These are phyloP conservation scores for Aureobasidium uvarum DNA, from an alignment of 2,329 filamentous ascomycete species.

Conservation along the genomic window DNA sequence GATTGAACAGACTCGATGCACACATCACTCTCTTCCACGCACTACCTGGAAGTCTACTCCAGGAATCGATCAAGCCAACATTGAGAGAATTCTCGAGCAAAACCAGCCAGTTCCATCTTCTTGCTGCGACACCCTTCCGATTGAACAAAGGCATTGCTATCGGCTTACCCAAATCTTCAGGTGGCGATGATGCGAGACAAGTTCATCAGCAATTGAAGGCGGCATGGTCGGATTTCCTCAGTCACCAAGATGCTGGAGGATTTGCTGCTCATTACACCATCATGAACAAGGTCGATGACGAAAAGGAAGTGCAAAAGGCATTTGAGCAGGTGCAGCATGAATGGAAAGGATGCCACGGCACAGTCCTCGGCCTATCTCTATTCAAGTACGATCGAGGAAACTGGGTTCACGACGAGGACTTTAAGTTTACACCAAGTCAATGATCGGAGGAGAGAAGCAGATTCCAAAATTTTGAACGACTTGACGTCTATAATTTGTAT, in stretches of 20 bases:
- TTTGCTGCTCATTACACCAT: slow-evolving; percentile 48
- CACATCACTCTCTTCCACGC: slow-evolving; percentile 50
- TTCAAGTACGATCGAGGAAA: slow-evolving; percentile 46
- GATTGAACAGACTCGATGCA: slow-evolving; percentile 45
- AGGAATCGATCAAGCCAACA: slow-evolving; percentile 38
- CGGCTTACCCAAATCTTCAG: slow-evolving; percentile 37
- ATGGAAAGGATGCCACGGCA: slow-evolving; percentile 39
- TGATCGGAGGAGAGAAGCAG: neutral
- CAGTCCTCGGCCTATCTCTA: slow-evolving; percentile 42
- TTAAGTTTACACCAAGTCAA: slow-evolving; percentile 35
- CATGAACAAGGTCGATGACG: slow-evolving; percentile 50
- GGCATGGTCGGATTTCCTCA: slow-evolving; percentile 43
- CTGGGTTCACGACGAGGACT: slow-evolving; percentile 44
- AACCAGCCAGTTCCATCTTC: slow-evolving; percentile 41
- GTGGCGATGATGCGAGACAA: slow-evolving; percentile 35
- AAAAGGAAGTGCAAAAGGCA: slow-evolving; percentile 40
- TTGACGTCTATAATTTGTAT: slow-evolving; percentile 13
- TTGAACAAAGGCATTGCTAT: slow-evolving; percentile 46
- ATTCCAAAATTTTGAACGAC: neutral
- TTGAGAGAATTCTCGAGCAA: slow-evolving; percentile 36
- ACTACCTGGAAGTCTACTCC: slow-evolving; percentile 43
- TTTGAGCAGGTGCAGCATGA: slow-evolving; percentile 39
- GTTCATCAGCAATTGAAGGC: slow-evolving; percentile 40
- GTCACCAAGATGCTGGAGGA: slow-evolving; percentile 45
- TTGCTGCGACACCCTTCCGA: slow-evolving; percentile 42